Evolutionary conservation across 1,284 basidiomycete genomes (phyloP), one percentile per base, ranked within the genome.

Genomic region (Cerrena zonata): DNA sequence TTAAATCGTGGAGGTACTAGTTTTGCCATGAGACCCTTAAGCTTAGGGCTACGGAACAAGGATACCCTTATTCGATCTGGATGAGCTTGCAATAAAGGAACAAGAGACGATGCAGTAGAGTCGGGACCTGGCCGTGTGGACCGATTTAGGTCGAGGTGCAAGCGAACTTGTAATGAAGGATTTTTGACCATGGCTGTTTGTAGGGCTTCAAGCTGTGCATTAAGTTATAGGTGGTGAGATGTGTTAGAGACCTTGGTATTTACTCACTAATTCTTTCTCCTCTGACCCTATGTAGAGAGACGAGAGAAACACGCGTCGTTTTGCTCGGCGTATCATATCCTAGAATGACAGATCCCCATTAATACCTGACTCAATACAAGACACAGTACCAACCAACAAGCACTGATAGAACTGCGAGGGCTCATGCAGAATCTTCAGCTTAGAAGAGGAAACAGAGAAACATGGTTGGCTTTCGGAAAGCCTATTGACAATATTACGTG

Each of bases 1-100:
- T 98, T 94, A 69, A 94, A 96, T 41, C 96, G 77, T 46, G 90
- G 87, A 2, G 96, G 96, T 1, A 98, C 82, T 21, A 94, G 54
- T 53, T 77, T 79, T 39, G 90, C 83, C 65, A 91, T 73, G 30
- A 89, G 58, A 0, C 89, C 86, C 22, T 82, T 77, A 26, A 98
- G 75, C 53, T 86, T 89, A 0, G 95, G 94, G 58, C 91, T 94
- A 46, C 86, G 83, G 67, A 89, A 99, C 56, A 92, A 77, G 44
- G 83, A 81, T 11, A 94, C 75, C 51, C 86, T 82, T 15, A 94
- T 84, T 53, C 89, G 79, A 18, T 84, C 73, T 0, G 88, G 87
- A 65, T 87, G 92, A 52, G 81, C 72, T 24, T 77, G 71, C 1
- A 91, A 64, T 3, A 97, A 75, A 5, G 91, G 86, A 7, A 85